These are phyloP conservation scores for Komagataella populi DNA, from an alignment of 805 yeast species.

Conservation along the genomic window DNA sequence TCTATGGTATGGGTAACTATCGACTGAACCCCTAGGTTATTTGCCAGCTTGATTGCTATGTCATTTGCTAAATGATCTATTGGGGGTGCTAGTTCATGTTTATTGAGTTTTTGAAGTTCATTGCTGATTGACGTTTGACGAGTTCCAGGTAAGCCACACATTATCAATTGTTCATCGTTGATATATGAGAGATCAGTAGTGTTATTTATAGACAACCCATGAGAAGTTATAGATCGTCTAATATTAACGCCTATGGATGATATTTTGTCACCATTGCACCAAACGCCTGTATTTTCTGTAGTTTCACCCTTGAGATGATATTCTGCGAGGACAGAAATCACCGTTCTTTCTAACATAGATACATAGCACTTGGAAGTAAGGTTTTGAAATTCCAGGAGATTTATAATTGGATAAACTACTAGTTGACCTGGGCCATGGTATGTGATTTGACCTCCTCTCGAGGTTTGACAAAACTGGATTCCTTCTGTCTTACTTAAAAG, in stretches of 20 bases:
- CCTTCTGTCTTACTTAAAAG: constrained; percentile 18
- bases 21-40: neutral
- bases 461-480: constrained; percentile 64
- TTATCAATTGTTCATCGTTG: constrained; percentile 44
- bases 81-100: neutral
- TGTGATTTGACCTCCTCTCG: constrained; percentile 92
- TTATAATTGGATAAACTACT: constrained; percentile 70
- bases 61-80: neutral
- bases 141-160: constrained; percentile 73
- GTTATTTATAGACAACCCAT: constrained; percentile 80
- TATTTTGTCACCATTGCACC: constrained; percentile 57
- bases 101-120: neutral
- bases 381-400: constrained; percentile 44
- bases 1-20: neutral
- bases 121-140: constrained; percentile 36
- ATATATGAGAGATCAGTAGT: constrained; percentile 59
- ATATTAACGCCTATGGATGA: constrained; percentile 87
- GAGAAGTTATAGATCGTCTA: constrained; percentile 72
- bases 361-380: constrained; percentile 40
- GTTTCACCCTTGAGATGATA: constrained; percentile 29
- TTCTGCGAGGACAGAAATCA: constrained; percentile 9
- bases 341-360: constrained; percentile 27
- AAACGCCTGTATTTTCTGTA: constrained; percentile 78
- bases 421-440: constrained; percentile 96
- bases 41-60: neutral